These are phyloP conservation scores for Sarocladium strictum DNA, from an alignment of 2,329 filamentous ascomycete genomes.

Conservation along the genomic window DNA sequence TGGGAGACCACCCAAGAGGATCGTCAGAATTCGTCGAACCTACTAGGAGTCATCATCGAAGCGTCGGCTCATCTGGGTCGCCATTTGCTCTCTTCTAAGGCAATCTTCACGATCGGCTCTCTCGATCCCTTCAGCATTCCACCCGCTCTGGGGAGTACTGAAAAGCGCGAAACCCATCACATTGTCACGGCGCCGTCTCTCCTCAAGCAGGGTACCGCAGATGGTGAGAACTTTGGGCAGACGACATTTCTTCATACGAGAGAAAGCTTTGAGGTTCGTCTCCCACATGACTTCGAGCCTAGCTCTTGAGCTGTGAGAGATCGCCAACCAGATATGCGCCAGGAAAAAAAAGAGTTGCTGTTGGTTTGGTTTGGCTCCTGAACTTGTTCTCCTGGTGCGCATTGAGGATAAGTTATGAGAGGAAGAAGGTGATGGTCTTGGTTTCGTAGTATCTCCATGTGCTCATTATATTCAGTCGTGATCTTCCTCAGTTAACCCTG, in stretches of 20 bases:
- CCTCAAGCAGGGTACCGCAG: neutral
- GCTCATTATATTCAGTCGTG: slow-evolving; percentile 39
- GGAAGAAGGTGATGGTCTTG: neutral
- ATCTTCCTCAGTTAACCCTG: slow-evolving; percentile 81
- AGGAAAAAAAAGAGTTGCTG: too few species aligned
- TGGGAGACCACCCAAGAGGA: neutral
- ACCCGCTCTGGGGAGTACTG: neutral
- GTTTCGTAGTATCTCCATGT: neutral
- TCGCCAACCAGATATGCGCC: too few species aligned
- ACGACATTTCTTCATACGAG: neutral
- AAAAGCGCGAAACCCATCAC: neutral
- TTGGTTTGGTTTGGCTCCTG: neutral
- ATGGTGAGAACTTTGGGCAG: neutral
- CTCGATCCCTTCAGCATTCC: neutral
- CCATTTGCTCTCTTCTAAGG: neutral
- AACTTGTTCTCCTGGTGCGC: neutral
- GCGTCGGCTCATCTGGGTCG: neutral
- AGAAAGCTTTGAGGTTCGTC: neutral
- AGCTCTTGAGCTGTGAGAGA: too few species aligned
- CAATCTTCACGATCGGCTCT: neutral
- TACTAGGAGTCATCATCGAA: neutral
- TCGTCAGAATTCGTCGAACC: neutral
- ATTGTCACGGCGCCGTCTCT: neutral
- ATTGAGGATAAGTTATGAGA: neutral
- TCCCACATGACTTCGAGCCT: too few species aligned